A percentile compares a stretch with the other conserved stretches of the same genome.
These are phyloP conservation scores for Arabidopsis hybrid DNA, from an alignment of 441 rosid species.

Conservation along the genomic window DNA sequence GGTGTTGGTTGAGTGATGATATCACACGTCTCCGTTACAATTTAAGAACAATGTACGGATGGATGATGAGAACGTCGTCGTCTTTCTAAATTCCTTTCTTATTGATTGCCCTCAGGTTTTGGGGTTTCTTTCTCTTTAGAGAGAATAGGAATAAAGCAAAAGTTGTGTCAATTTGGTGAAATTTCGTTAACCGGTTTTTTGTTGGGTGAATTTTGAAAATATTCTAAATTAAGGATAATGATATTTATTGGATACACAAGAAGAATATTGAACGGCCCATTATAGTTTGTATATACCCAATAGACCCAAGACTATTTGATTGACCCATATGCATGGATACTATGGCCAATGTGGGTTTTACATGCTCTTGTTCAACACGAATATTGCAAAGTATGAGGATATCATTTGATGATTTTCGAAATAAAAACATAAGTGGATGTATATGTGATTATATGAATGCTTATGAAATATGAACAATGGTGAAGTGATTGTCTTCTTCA, in stretches of 20 bases:
- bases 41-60: neutral
- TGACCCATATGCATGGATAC: neutral
- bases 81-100: constrained; percentile 27
- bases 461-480: neutral
- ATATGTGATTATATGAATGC: neutral
- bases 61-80: constrained; percentile 41
- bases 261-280: constrained; percentile 20
- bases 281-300: constrained; percentile 9
- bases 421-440: too few relatives aligned
- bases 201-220: neutral
- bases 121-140: constrained; percentile 1
- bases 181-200: neutral
- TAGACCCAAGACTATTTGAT: constrained; percentile 15
- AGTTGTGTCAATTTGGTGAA: neutral
- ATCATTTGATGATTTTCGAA: too few relatives aligned
- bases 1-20: neutral
- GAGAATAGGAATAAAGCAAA: neutral
- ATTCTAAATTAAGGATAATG: neutral
- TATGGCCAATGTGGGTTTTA: neutral
- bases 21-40: constrained; percentile 17
- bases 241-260: neutral
- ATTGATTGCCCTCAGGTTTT: constrained; percentile 27
- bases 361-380: too few relatives aligned
- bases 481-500: neutral
- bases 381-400: too few relatives aligned